phyloP scores from a whole-genome alignment of 164 flowering plant genomes.

The Magnolia kwangsiensis region DNA sequence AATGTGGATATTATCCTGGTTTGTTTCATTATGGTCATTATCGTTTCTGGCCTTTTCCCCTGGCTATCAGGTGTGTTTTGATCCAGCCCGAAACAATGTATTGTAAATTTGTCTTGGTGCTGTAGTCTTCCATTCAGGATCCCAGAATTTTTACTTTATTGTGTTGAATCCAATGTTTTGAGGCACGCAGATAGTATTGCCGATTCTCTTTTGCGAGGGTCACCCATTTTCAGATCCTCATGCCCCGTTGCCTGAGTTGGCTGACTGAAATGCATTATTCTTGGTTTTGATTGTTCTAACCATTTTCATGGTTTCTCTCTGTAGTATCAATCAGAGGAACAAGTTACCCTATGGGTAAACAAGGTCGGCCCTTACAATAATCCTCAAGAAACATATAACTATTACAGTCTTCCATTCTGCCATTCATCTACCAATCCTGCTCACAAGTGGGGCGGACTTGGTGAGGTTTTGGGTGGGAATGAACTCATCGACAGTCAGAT shows the following conservation, averaged over 20 bases:
- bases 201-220: not conserved
- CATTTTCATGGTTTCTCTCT: constrained; percentile 14
- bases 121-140: not conserved
- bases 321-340: constrained; percentile 76
- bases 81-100: not conserved
- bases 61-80: too few species aligned
- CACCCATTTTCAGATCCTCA: constrained; percentile 4
- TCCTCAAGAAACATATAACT: constrained; percentile 99
- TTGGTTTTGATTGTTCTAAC: not conserved
- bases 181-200: not conserved
- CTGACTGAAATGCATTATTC: not conserved
- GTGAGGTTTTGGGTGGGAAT: constrained; percentile 98
- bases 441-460: constrained; percentile 99
- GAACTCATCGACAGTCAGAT: constrained; percentile 95
- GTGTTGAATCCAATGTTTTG: not conserved
- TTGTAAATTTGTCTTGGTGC: not conserved
- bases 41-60: too few species aligned
- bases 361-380: constrained; percentile 99
- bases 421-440: constrained; percentile 49
- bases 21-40: too few species aligned
- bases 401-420: constrained; percentile 94
- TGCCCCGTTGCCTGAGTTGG: not conserved
- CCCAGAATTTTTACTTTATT: not conserved
- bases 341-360: constrained; percentile 94
- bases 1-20: too few species aligned